Base-by-base conservation (phyloP, 441 rosid genomes). In the Eruca vesicaria region DNA sequence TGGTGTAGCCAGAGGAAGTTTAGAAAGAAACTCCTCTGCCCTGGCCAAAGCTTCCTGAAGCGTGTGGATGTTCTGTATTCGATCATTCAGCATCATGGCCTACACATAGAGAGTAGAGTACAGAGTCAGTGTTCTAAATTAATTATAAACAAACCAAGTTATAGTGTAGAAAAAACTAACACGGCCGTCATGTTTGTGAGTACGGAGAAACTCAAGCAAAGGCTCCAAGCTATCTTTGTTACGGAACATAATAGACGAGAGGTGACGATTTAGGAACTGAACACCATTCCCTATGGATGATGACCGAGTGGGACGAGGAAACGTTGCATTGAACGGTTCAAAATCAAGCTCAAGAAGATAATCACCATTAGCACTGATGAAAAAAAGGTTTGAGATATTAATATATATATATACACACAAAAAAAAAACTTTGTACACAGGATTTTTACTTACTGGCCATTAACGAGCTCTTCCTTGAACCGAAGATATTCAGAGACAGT, bases 221-320 rank as follows among this genome's bases (percentile, higher is more conserved):
- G 87, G 90, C 79, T 86, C 90, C 82, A 88, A 50, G 77, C 88
- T 80, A 9, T 86, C 92, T 74, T 81, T 88, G 81, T 86, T 84
- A 64, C 87, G 86, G 72, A 86, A 88, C 92, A 88, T 85, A 45
- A 74, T 78, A n/a, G 90, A 88, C 0, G 92, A 88, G 52, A 85
- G 86, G 72, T 86, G 92, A 15, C 90, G 90, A 18, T 88, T 88
- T 36, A 88, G 88, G 82, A 85, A 86, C 28, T 86, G 87, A 78
- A 86, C 90, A 55, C 90, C 89, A 73, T 86, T 88, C 52, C 90
- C 90, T 32, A 88, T 88, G 50, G 90, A 88, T 56, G 92, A 86
- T 36, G 92, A 86, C 45, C 90, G 83, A 38, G 80, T 88, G 56
- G 87, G 89, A 41, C 84, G 84, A 75, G 90, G 92, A 78, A 88